Base-by-base conservation (phyloP, 495 filamentous ascomycete species). In the Neurospora discreta region DNA sequence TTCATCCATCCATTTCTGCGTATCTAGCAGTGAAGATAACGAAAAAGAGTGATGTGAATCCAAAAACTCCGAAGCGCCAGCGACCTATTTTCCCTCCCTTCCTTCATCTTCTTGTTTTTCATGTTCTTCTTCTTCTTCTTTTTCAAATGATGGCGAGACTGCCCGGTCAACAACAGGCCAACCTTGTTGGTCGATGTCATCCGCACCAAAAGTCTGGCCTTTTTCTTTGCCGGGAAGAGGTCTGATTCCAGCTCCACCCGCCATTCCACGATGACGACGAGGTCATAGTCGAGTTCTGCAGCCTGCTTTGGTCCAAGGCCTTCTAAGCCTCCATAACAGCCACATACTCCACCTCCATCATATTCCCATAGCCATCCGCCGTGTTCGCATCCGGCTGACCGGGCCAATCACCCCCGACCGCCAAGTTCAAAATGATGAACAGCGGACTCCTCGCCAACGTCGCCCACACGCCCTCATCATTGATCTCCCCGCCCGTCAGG, bases 261-360 rank as follows among this genome's bases (percentile, higher is more conserved):
- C 52, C 11, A 60, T 16, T 26, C 52, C 52, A 16, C 46, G 11
- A 60, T 18, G 26, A n/a, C n/a, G n/a, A n/a, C n/a, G n/a, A n/a
- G n/a, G n/a, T 30, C 52, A 1, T 16, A 1, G 3, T 60, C 2
- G 52, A 60, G 20, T 3, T 33, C 13, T 33, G 20, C 52, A 18
- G 1, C 0, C 52, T 13, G 23, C 33, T 33, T 6, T 33, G 52
- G 3, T 20, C 43, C 23, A 58, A 4, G 4, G 52, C 52, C 26
- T 3, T 82, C 52, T 60, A 60, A 60, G 26, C 52, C 52, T 60
- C 52, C 52, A 60, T 84, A 39, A 86, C 80, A 41, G 80, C 81
- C 30, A 84, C 83, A 75, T 82, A 85, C 58, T 81, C 78, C 20
- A 84, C 82, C 74, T 85, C 84, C 83, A 86, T 84, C 84, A 86